Base-by-base conservation (phyloP, 345 rosid species). In the Gossypium bickii region DNA sequence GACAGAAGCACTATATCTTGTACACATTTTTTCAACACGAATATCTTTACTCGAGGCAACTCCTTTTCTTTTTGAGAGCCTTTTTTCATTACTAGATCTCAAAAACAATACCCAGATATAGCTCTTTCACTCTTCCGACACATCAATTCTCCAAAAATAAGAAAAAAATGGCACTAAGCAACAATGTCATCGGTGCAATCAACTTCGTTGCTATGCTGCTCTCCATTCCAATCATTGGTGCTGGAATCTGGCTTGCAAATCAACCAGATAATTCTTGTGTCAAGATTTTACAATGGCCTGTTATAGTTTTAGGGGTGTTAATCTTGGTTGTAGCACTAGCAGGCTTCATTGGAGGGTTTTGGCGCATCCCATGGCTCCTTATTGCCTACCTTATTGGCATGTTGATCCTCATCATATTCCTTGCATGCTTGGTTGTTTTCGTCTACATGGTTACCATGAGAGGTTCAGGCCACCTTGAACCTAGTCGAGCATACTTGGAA, bases 211-310 rank as follows among this genome's bases (percentile, higher is more conserved):
- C 97, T 24, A 84, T 93, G 82, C 92, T 95, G 27, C 94, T 95
- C 34, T 91, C 99, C 0, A 83, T 93, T 13, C 99, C 97, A 2
- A 70, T 95, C 76, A 91, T 95, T 62, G 99, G 97, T 0, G 87
- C 89, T 15, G 97, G 98, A 73, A 92, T 95, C 78, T 95, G 99
- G 99, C 86, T 95, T 0, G 79, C 96, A 34, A 89, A 34, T 1
- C 85, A 89, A 55, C 85, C 92, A 3, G 98, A 91, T 81, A 90
- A 91, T 82, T 85, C 97, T 0, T 95, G 99, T 27, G 89, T 93
- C 7, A 91, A 88, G 84, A 82, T 93, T 17, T 86, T 95, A 8
- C 98, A 91, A 61, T 93, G 97, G 99, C 99, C 99, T 7, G 87
- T 91, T 34, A 93, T 95, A 48, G 84, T 89, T 70, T 70, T 95